These are phyloP conservation scores for Triticum dicoccoides DNA, from an alignment of 176 grass and related monocot genomes.

Conservation along the genomic window DNA sequence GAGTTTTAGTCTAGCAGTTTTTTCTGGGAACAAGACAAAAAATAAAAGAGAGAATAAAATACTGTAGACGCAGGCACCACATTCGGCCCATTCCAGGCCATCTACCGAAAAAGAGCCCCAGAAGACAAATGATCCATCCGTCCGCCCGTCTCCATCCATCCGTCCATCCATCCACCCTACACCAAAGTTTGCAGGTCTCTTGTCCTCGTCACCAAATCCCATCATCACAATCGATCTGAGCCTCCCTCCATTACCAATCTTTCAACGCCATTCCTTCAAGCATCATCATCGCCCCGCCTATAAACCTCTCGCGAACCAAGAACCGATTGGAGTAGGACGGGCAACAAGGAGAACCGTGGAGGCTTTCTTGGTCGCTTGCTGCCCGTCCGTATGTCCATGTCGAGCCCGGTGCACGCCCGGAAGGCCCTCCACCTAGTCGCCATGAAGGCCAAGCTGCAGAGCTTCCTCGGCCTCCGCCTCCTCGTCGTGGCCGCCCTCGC, in stretches of 20 bases:
- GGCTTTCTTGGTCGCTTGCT: not conserved
- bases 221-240: not conserved
- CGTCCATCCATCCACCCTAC: too few species aligned
- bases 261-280: not conserved
- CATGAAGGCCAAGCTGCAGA: slow-evolving; percentile 43
- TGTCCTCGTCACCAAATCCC: not conserved
- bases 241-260: not conserved
- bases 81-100: too few species aligned
- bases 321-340: not conserved
- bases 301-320: not conserved
- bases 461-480: slow-evolving; percentile 15
- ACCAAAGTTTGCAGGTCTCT: not conserved
- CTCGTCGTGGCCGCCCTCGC: slow-evolving; percentile 30
- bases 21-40: too few species aligned
- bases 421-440: slow-evolving; percentile 36
- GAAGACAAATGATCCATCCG: too few species aligned
- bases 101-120: too few species aligned
- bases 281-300: not conserved
- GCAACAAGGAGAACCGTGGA: not conserved
- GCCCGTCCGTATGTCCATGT: slow-evolving; percentile 5
- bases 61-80: too few species aligned
- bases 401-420: slow-evolving; percentile 33
- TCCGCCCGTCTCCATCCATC: not conserved
- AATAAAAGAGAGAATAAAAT: too few species aligned
- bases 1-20: too few species aligned